Conservation (phyloP, 495 filamentous ascomycete genomes). For the Penicillium mononematosum region DNA sequence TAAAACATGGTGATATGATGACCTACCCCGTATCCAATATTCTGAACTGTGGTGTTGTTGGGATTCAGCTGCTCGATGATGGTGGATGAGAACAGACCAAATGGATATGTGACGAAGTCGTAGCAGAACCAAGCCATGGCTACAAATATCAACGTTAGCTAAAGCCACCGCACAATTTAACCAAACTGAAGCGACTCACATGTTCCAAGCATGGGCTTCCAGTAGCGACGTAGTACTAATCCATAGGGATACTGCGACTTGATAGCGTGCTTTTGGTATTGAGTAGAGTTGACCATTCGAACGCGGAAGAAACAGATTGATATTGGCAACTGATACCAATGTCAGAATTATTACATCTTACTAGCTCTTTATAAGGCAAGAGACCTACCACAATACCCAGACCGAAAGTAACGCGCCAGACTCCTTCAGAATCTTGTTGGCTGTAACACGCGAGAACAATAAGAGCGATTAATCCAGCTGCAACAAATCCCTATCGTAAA, state of each 20-base stretch:
- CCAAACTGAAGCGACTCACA: conserved; percentile 21
- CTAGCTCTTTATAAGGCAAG: neutral
- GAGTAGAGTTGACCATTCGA: conserved; percentile 39
- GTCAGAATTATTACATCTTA: neutral
- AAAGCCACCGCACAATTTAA: neutral
- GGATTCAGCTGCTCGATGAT: conserved; percentile 37
- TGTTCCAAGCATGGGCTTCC: conserved; percentile 42
- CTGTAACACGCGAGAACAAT: conserved; percentile 34
- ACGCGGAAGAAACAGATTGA: conserved; percentile 40
- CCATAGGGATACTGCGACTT: conserved; percentile 36
- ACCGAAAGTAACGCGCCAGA: conserved; percentile 40
- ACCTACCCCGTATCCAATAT: conserved; percentile 41
- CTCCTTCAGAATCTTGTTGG: conserved; percentile 23
- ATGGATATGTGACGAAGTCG: conserved; percentile 45
- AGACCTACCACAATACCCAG: conserved; percentile 36
- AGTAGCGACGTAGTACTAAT: conserved; percentile 37
- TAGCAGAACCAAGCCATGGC: conserved; percentile 43
- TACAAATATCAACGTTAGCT: conserved; percentile 1
- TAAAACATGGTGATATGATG: neutral
- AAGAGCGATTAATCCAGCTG: conserved; percentile 30
- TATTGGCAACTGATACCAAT: conserved; percentile 25
- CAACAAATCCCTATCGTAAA: conserved; percentile 28
- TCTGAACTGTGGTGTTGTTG: conserved; percentile 42
- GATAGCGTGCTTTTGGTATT: conserved; percentile 39
- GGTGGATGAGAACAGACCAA: conserved; percentile 40